Base-by-base conservation (phyloP, 176 grass and related monocot species). In the Areca catechu region DNA sequence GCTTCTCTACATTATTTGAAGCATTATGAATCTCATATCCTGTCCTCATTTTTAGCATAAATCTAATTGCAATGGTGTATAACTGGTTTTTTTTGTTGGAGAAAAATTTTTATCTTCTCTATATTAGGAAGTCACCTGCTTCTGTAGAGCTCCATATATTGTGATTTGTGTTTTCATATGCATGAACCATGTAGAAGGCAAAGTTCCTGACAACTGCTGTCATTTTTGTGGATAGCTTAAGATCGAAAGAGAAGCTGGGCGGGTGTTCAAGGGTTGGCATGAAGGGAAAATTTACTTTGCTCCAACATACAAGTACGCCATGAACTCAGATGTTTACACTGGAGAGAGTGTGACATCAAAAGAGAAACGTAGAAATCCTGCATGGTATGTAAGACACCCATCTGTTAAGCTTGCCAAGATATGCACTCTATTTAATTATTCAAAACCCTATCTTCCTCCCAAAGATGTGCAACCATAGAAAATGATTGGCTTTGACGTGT, bases 261-360 rank as follows among this genome's bases (percentile, higher is more conserved):
- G 82, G 17, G 82, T 77, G 58, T 95, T 95, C 63, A 89, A 74
- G 65, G 89, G 82, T 5, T 95, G 89, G 85, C 85, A 78, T 16
- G 89, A 95, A 68, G 89, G 83, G 68, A 95, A 83, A 75, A 95
- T 95, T 53, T 89, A 77, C 79, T 95, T 95, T 77, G 82, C 89
- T 49, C 89, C 89, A 19, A 95, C 89, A 25, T 95, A 95, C 72
- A 95, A 95, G 67, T 95, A 95, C 58, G 80, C 82, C 19, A 79
- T 60, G 49, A 95, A 95, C 49, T 95, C 89, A 1, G 85, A 95
- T 71, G 75, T 85, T 60, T 95, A 95, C 80, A 78, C 85, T 43
- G 85, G 79, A 66, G 89, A 95, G 58, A 80, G 75, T 23, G 79
- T 56, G 22, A 86, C 81, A 57, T 95, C 89, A 60, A 95, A 95